Evolutionary conservation across 2,329 filamentous ascomycete species (phyloP).

Genomic region (Aspergillus quadrilineatus): DNA sequence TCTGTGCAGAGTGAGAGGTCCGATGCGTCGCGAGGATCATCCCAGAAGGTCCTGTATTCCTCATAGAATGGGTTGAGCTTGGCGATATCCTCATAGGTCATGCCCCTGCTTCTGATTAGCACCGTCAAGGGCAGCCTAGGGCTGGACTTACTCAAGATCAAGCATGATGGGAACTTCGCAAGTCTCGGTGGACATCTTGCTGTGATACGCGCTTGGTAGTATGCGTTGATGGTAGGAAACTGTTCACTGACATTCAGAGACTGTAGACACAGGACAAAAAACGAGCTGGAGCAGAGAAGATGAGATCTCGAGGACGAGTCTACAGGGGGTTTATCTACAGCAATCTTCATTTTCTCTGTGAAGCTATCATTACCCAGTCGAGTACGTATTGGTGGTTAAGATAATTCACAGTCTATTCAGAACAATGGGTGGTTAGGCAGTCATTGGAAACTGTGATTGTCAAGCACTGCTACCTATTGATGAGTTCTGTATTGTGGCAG

Average conservation of each 20-base stretch:
- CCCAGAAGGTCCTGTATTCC: slow-evolving; percentile 24
- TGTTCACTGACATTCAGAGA: not conserved
- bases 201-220: not conserved
- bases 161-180: slow-evolving; percentile 32
- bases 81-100: slow-evolving; percentile 27
- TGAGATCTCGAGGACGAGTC: not conserved
- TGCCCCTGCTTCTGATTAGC: slow-evolving; percentile 21
- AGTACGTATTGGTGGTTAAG: slow-evolving; percentile 9
- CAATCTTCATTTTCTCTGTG: not conserved
- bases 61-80: slow-evolving; percentile 30
- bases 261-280: too few species aligned
- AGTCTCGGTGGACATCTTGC: slow-evolving; percentile 16
- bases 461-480: not conserved
- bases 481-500: not conserved
- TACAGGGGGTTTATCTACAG: slow-evolving; percentile 1
- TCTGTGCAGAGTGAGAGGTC: slow-evolving; percentile 14
- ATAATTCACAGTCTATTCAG: not conserved
- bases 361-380: not conserved
- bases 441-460: not conserved
- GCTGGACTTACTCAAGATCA: slow-evolving; percentile 26
- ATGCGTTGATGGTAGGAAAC: not conserved
- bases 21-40: slow-evolving; percentile 13
- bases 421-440: slow-evolving; percentile 9
- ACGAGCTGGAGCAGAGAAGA: not conserved
- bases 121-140: not conserved